Percentiles rank a stretch among this genome's conserved stretches.
Conservation (phyloP, 805 yeast species). For the Tanozyma kutaoensis region DNA sequence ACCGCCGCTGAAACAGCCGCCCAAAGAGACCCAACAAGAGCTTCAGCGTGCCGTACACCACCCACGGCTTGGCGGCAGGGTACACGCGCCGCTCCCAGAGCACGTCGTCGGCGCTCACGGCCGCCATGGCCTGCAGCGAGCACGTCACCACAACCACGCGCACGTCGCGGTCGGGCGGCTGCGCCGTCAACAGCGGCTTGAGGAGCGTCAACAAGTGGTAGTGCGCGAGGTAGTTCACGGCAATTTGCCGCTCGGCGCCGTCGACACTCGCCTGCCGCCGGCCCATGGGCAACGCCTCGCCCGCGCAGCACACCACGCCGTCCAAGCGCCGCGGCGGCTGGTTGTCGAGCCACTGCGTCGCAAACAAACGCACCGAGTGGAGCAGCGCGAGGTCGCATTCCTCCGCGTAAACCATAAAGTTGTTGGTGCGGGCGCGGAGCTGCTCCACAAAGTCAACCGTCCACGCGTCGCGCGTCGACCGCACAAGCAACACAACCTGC, state of each 20-base stretch:
- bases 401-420: constrained; percentile 80
- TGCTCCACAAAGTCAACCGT: constrained; percentile 67
- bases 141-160: constrained; percentile 73
- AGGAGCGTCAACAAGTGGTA: constrained; percentile 69
- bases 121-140: constrained; percentile 62
- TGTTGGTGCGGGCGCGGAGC: constrained; percentile 54
- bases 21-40: constrained; percentile 63
- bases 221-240: constrained; percentile 70
- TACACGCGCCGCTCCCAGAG: constrained; percentile 49
- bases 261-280: constrained; percentile 59
- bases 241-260: constrained; percentile 80
- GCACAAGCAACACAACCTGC: constrained; percentile 62
- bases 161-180: constrained; percentile 92
- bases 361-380: constrained; percentile 72
- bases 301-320: constrained; percentile 82
- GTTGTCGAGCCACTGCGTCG: constrained; percentile 89
- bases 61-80: constrained; percentile 54
- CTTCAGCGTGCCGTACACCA: constrained; percentile 72
- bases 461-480: constrained; percentile 59
- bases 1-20: constrained; percentile 60
- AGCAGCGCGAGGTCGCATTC: constrained; percentile 69
- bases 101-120: constrained; percentile 48
- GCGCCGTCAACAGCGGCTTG: constrained; percentile 75
- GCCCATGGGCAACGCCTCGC: constrained; percentile 58
- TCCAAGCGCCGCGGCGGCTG: constrained; percentile 85